Evolutionary conservation across 1,284 basidiomycete genomes (phyloP), one percentile per base, ranked within the genome.

Genomic region (Austroboletus niveus): DNA sequence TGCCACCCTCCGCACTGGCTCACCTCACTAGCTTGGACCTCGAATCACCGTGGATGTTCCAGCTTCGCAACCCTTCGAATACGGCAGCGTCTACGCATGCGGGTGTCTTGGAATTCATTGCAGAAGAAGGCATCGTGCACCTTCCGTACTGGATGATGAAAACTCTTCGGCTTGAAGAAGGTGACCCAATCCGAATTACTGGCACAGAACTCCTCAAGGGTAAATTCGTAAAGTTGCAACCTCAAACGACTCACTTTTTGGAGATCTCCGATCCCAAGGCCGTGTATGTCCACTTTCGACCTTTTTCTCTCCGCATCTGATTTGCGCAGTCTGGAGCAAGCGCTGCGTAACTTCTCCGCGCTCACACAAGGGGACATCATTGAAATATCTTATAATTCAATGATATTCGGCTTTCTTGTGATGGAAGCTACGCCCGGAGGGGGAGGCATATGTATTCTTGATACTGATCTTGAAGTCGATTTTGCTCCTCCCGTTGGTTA

Each of bases 61-160:
- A 97, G 62, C 79, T 99, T 44, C 87, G 91, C 48, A 98, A 97
- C 72, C 93, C 95, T 1, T 71, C 82, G 42, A 94, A 94, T 67
- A 78, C 89, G 12, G 88, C 89, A 12, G 90, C 88, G 22, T 86
- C 90, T 17, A 99, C 97, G 1, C 94, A 99, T 68, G 90, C 90
- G 1, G 97, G 97, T 78, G 97, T 99, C 15, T 82, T 99, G 42
- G 97, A 99, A 69, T 99, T 99, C 72, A 98, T 98, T 58, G 96
- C 97, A 1, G 91, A 98, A 52, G 95, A 98, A 69, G 97, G 97
- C 14, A 81, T 90, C 20, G 95, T 97, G 3, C 91, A 99, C 74
- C 77, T 99, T 12, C 97, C 97, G 0, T 91, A 94, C 57, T 99
- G 97, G 97, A 98, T 99, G 94, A 99, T 99, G 97, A 92, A 91